These are phyloP conservation scores for Arthrobotrys megalospora DNA, from an alignment of 2,329 filamentous ascomycete species.

Conservation along the genomic window DNA sequence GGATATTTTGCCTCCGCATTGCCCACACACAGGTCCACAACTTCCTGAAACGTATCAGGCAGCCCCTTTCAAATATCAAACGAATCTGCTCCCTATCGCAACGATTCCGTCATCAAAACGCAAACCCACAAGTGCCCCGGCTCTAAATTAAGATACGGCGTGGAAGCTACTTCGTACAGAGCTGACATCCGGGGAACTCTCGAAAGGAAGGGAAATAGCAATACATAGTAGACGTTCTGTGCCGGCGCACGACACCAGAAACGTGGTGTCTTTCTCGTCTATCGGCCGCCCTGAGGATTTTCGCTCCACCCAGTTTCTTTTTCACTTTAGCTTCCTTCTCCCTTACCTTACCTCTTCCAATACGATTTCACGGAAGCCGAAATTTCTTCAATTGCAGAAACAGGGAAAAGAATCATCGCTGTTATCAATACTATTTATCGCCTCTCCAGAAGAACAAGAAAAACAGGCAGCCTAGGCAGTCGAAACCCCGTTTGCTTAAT, in stretches of 20 bases:
- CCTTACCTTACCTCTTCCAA: constrained; percentile 17
- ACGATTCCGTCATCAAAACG: constrained; percentile 60
- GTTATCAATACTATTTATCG: constrained; percentile 18
- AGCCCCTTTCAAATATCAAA: constrained; percentile 58
- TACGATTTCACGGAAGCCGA: constrained; percentile 15
- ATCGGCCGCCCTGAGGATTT: constrained; percentile 39
- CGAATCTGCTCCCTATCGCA: constrained; percentile 48
- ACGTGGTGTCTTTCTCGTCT: constrained; percentile 53
- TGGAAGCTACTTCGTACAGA: constrained; percentile 16
- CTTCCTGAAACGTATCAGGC: constrained; percentile 60
- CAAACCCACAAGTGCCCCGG: constrained; percentile 33
- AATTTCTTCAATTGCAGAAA: constrained; percentile 42
- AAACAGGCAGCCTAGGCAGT: constrained; percentile 54
- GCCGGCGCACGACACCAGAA: constrained; percentile 57
- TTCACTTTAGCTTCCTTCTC: constrained; percentile 6
- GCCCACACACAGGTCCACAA: constrained; percentile 37
- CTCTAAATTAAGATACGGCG: constrained; percentile 60
- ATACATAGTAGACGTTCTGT: constrained; percentile 30
- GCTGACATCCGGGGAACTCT: constrained; percentile 20
- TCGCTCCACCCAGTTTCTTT: constrained; percentile 16
- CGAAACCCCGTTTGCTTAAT: constrained; percentile 54
- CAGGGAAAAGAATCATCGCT: too few species aligned
- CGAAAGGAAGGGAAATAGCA: constrained; percentile 9
- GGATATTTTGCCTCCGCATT: constrained; percentile 34
- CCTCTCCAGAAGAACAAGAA: constrained; percentile 1